phyloP scores from a whole-genome alignment of 2,329 filamentous ascomycete genomes.

The Anisogramma anomala region DNA sequence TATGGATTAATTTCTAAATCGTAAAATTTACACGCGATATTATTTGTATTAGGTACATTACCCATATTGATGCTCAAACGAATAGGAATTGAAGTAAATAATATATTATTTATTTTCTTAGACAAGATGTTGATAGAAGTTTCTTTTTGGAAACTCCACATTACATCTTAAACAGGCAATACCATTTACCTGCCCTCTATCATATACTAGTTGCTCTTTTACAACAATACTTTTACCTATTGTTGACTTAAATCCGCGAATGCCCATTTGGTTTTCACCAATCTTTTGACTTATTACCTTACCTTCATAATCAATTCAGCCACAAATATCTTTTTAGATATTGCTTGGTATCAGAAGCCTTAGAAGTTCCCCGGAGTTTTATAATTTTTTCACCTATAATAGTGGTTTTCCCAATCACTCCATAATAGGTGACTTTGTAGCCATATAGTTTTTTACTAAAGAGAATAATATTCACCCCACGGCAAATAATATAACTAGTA shows the following conservation, averaged over 20 bases:
- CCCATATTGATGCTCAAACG: too few species aligned
- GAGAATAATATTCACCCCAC: too few species aligned
- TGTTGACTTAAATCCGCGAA: slow-evolving; percentile 12
- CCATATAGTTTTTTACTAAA: too few species aligned
- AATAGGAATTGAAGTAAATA: not conserved
- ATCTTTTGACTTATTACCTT: slow-evolving; percentile 11
- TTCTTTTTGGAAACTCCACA: slow-evolving; percentile 16
- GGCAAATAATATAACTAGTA: too few species aligned
- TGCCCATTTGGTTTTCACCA: slow-evolving; percentile 5
- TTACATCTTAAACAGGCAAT: slow-evolving; percentile 14
- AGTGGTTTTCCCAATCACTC: too few species aligned
- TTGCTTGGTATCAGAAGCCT: slow-evolving; percentile 15
- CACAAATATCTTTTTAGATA: slow-evolving; percentile 10
- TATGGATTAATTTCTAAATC: not conserved
- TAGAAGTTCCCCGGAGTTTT: slow-evolving; percentile 16
- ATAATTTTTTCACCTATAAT: too few species aligned
- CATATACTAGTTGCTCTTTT: slow-evolving; percentile 11
- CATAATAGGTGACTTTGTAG: too few species aligned
- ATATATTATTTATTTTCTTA: slow-evolving; percentile 14
- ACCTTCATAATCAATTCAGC: slow-evolving; percentile 12
- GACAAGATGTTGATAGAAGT: slow-evolving; percentile 15
- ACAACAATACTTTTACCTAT: slow-evolving; percentile 9
- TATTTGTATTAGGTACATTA: too few species aligned
- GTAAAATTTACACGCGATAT: too few species aligned
- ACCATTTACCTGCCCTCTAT: slow-evolving; percentile 1